Conservation (phyloP, 2,329 filamentous ascomycete species). For the Magnaporthales sp. region DNA sequence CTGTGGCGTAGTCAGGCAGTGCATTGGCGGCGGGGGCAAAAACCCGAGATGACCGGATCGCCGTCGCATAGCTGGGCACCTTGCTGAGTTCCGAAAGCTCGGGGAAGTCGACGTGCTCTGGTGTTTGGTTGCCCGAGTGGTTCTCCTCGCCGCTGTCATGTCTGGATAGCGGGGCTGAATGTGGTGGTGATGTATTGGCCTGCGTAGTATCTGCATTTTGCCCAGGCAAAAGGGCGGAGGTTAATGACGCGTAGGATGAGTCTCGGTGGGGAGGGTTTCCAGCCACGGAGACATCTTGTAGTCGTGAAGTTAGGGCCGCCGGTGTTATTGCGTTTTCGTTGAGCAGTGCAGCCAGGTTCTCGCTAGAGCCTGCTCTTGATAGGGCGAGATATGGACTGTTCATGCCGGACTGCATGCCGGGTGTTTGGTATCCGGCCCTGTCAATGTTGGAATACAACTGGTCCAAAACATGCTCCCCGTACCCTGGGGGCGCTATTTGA, state of each 20-base stretch:
- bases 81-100: conserved; percentile 60
- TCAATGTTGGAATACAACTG: conserved; percentile 86
- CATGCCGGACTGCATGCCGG: conserved; percentile 60
- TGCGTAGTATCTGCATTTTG: background rate
- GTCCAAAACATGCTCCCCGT: conserved; percentile 84
- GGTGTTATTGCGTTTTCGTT: conserved; percentile 35
- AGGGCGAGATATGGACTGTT: conserved; percentile 70
- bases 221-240: background rate
- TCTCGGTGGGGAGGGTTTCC: conserved; percentile 29
- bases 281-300: conserved; percentile 59
- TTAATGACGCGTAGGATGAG: conserved; percentile 23
- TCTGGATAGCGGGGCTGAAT: conserved; percentile 40
- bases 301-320: conserved; percentile 50
- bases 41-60: conserved; percentile 52
- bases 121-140: conserved; percentile 42
- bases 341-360: conserved; percentile 63
- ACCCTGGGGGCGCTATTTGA: conserved; percentile 69
- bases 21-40: conserved; percentile 33
- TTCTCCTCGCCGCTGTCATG: conserved; percentile 41
- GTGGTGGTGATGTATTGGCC: conserved; percentile 25
- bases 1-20: conserved; percentile 61
- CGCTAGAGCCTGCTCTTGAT: conserved; percentile 67
- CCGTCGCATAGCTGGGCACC: conserved; percentile 71
- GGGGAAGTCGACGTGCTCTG: conserved; percentile 46
- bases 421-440: conserved; percentile 70